Base-by-base conservation (phyloP, 495 filamentous ascomycete species). In the Alectoria sarmentosa region DNA sequence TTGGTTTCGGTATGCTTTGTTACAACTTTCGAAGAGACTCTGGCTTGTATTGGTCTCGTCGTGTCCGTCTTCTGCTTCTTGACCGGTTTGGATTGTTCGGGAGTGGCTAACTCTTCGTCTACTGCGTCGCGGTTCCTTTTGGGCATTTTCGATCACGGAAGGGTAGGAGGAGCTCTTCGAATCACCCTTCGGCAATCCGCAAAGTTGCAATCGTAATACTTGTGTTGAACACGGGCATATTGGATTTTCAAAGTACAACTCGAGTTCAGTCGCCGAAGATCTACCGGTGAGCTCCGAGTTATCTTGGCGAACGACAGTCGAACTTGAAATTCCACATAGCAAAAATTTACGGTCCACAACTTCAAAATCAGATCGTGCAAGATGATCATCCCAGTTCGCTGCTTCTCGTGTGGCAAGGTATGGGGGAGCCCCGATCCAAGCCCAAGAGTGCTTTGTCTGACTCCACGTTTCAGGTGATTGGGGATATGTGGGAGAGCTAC, bases 351-450 rank as follows among this genome's bases (percentile, higher is more conserved):
- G 36, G 11, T 14, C 19, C 17, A 15, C 37, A 28, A 30, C 61
- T 23, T 17, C 21, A 2, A 23, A 23, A 42, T 19, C 28, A 42
- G 23, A 13, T 57, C 26, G 28, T 15, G 11, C 48, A 84, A 76
- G 58, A 98, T 98, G 94, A 98, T 98, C 75, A 97, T 98, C 70
- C 94, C 94, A 2, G 88, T 98, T 67, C 90, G 94, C 66, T 98
- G 94, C 79, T 98, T 98, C 79, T 97, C 94, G 60, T 98, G 94
- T 74, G 94, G 94, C 72, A 98, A 98, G 88, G 94, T 96, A 75
- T 34, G 75, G 58, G n/a, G 17, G 28, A 34, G 42, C 57, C n/a
- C 54, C 55, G 14, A 61, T 11, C 61, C 23, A 37, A 26, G 23
- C 9, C 36, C 58, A 4, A 28, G 8, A n/a, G 61, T n/a, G 42